Evolutionary conservation across 768 basidiomycete species (phyloP), one percentile per base, ranked within the genome.

Genomic region (Suillus ampliporus): DNA sequence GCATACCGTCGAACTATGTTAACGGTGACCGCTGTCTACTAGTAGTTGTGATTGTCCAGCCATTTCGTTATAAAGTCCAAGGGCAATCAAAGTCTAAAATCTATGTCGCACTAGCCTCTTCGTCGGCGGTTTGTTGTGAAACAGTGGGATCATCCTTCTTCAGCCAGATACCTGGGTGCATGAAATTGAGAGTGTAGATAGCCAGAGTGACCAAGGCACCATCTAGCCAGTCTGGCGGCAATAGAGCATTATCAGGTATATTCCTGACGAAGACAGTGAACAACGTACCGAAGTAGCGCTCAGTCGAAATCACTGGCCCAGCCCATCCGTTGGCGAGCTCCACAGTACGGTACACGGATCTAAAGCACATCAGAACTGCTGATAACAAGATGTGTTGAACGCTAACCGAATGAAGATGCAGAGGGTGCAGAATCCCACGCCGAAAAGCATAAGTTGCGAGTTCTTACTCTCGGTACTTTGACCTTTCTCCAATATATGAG

Each of bases 361-460:
- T 66, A 41, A 46, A 13, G 57, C 40, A 59, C 19, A 15, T 17
- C 15, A 26, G 4, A 4, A 26, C 19, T 7, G 1, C 41, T 5
- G 9, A 23, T 28, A 38, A 58, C 5, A 52, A 11, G 3, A 48
- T 13, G 1, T 17, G 23, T 19, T 28, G 54, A 41, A 56, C 1
- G 66, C 78, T 28, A 58, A 83, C 80, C 84, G 80, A 60, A 85
- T 82, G 67, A 83, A 78, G 1, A 86, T 72, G 57, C 77, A 75
- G 3, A 74, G 51, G 0, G 83, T 83, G 52, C 74, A 77, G 59
- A 85, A 77, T 0, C 60, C 60, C 19, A 85, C 64, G 1, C 75
- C 82, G 28, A 59, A 40, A 23, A 78, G 62, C 77, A 84, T 76
- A 15, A 73, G 35, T 44, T 70, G 74, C 26, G 78, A 56, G 28